Percentiles rank a stretch among this genome's conserved stretches.
Conservation (phyloP, 2,329 filamentous ascomycete species). For the Ascosphaera apis region DNA sequence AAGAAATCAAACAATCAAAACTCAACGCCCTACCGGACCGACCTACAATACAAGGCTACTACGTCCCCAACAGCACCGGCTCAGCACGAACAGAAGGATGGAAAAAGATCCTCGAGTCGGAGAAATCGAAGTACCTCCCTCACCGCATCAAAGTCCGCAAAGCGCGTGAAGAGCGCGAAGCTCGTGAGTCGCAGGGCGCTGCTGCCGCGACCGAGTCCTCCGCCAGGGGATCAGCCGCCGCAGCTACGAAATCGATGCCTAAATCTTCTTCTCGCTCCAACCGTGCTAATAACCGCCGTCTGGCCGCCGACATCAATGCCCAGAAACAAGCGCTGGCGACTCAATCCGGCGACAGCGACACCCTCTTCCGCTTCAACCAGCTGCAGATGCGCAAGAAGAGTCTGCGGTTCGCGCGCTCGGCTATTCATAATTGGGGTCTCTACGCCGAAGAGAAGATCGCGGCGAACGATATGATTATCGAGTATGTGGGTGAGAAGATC, state of each 20-base stretch:
- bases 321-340: slow-evolving; percentile 57
- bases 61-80: slow-evolving; percentile 67
- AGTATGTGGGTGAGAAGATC: slow-evolving; percentile 95
- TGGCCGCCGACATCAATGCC: slow-evolving; percentile 83
- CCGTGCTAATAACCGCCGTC: slow-evolving; percentile 82
- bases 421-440: slow-evolving; percentile 96
- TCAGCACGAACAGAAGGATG: slow-evolving; percentile 79
- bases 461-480: slow-evolving; percentile 98
- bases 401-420: slow-evolving; percentile 89
- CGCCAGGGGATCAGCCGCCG: no score
- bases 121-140: slow-evolving; percentile 94
- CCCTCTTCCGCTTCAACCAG: slow-evolving; percentile 94
- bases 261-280: slow-evolving; percentile 85
- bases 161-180: slow-evolving; percentile 74
- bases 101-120: slow-evolving; percentile 86
- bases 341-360: slow-evolving; percentile 55
- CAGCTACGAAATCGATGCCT: slow-evolving; percentile 55
- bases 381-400: slow-evolving; percentile 99
- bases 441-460: slow-evolving; percentile 96
- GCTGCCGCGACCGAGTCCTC: slow-evolving; percentile 41
- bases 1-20: slow-evolving; percentile 48
- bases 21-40: slow-evolving; percentile 30
- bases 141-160: slow-evolving; percentile 94
- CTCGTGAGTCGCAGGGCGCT: slow-evolving; percentile 39
- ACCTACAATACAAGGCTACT: slow-evolving; percentile 41